Conservation (phyloP, 148 eudicot genomes). For the Bassia scoparia region DNA sequence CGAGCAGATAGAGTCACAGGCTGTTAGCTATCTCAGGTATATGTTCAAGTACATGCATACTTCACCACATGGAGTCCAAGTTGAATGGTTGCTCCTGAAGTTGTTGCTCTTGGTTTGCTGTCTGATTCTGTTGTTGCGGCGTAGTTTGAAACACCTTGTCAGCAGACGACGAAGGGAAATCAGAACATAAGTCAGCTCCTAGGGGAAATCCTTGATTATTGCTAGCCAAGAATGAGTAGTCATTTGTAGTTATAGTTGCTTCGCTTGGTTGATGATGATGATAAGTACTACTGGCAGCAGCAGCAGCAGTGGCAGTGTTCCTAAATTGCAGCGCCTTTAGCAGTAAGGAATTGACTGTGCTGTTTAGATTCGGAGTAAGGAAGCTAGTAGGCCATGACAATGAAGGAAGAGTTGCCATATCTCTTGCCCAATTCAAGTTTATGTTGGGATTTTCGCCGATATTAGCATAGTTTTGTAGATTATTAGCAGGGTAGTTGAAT, state of each 20-base stretch:
- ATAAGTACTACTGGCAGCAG: not conserved
- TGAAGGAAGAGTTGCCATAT: constrained; percentile 39
- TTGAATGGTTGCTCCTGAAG: constrained; percentile 56
- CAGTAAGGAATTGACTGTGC: constrained; percentile 59
- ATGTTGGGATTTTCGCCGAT: constrained; percentile 20
- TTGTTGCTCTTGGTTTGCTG: constrained; percentile 24
- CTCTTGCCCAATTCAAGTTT: constrained; percentile 44
- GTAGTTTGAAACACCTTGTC: constrained; percentile 25
- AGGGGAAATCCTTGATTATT: constrained; percentile 31
- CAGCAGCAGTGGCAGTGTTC: not conserved
- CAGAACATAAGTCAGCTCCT: constrained; percentile 30
- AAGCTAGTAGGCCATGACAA: constrained; percentile 52
- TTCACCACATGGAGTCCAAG: constrained; percentile 82
- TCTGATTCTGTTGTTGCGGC: constrained; percentile 30
- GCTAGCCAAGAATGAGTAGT: constrained; percentile 33
- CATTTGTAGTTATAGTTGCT: constrained; percentile 20
- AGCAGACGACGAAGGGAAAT: constrained; percentile 38
- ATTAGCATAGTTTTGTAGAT: constrained; percentile 29
- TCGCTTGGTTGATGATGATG: constrained; percentile 39
- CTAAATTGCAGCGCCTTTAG: constrained; percentile 64
- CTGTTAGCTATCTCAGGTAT: too few relatives aligned
- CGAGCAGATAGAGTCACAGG: too few relatives aligned
- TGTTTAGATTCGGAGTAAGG: constrained; percentile 41
- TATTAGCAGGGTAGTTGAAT: constrained; percentile 29
- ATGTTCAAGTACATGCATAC: not conserved